Base-by-base conservation (phyloP, 306 rosid species). In the Glycine soja region DNA sequence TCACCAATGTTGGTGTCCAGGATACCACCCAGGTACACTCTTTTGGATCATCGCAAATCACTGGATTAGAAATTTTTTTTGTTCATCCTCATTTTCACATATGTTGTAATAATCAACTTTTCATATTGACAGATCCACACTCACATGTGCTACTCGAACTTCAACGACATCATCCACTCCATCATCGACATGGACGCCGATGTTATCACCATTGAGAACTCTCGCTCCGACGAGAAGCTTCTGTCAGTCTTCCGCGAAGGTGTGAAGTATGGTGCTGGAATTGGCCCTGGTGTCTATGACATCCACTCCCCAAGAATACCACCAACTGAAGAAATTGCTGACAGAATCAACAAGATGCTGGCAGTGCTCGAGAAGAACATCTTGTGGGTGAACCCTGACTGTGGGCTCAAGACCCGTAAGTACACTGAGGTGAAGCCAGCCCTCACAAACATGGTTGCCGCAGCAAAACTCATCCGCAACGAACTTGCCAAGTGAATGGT, bases 71-170 rank as follows among this genome's bases (percentile, higher is more conserved):
- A n/a, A 10, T 58, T 24, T 24, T 15, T 42, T 3, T 2, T 4
- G 30, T 24, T 10, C 13, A 34, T 63, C 18, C 4, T 12, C 16
- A 24, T 43, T 74, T 65, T 53, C 51, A 72, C 63, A 51, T 24
- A 24, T 80, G 79, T 63, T 24, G 30, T 24, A 59, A 9, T 61
- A 30, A 54, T 50, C 2, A 48, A 62, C 70, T 67, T 80, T 16
- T 30, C 10, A 34, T 43, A 11, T 70, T 57, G 7, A 75, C 97
- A 93, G 98, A 92, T 94, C 84, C 98, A 94, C 90, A 94, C 98
- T 32, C 98, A 94, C 92, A 94, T 94, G 98, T 94, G 98, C 88
- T 94, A 94, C 84, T 94, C 98, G 9, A 87, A 93, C 98, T 93
- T 93, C 85, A 93, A 93, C 73, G 98, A 93, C 89, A 93, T 93